Base-by-base conservation (phyloP, 192 early-diverging fungal species). In the Radiomyces spectabilis region DNA sequence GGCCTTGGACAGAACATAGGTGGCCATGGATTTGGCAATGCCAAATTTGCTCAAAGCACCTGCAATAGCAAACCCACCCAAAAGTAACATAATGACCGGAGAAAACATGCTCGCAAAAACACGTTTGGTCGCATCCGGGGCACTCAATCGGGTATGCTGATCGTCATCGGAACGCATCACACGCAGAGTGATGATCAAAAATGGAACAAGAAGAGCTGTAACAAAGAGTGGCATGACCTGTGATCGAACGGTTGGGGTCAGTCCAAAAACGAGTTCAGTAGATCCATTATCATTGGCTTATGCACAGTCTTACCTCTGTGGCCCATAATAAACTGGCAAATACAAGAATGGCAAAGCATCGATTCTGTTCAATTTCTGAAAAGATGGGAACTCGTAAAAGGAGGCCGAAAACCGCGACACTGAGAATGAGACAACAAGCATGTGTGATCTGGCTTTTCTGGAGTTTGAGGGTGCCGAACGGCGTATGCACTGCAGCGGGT, bases 21-120 rank as follows among this genome's bases (percentile, higher is more conserved):
- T 87, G 1, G 95, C 95, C 55, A 92, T 70, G 37, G 83, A 79
- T 53, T 92, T 94, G 37, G 95, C 95, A 74, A 98, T 92, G 57
- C 88, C 81, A 68, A 93, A 92, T 74, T 95, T 95, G 80, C 89
- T 93, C 55, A 98, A 73, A 5, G 95, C 95, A 9, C 85, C 89
- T 7, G 93, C 95, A 48, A 98, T 82, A 5, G 93, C 78, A 74
- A 98, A 98, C 0, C 95, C 93, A 57, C 95, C 93, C 13, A 98
- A 77, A 1, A 98, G 75, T 5, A 98, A 69, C 95, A 98, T 95
- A 52, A 98, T 92, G 21, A 94, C 92, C 0, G 95, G 87, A 13
- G 87, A 88, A 60, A 95, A 95, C 95, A 98, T 98, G 46, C 88
- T 82, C 7, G 85, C 79, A 60, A 95, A 95, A 44, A 98, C 85